Percentiles rank a stretch among this genome's conserved stretches.
These are phyloP conservation scores for Salvia splendens DNA, from an alignment of 257 asterid genomes.

Conservation along the genomic window DNA sequence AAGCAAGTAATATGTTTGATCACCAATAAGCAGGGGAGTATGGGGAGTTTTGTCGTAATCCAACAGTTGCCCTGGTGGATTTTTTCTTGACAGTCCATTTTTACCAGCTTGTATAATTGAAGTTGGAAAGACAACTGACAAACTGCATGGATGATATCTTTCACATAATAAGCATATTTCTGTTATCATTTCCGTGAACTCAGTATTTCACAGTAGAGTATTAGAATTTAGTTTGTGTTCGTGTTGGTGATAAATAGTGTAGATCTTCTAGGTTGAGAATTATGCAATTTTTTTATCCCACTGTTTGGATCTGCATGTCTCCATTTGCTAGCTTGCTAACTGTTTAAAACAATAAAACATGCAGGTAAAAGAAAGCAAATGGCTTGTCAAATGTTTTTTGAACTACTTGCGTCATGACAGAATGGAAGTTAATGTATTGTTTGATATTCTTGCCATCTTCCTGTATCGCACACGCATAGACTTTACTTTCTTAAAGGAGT, in stretches of 20 bases:
- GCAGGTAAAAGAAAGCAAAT: slow-evolving; percentile 99
- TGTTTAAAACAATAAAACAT: slow-evolving; percentile 28
- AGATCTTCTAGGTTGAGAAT: slow-evolving; percentile 12
- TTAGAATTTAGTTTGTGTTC: slow-evolving; percentile 11
- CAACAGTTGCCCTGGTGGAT: neutral
- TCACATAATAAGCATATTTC: neutral
- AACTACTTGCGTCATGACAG: slow-evolving; percentile 89
- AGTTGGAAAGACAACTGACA: neutral
- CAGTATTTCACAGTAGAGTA: neutral
- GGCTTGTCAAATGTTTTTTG: slow-evolving; percentile 98
- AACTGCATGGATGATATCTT: neutral
- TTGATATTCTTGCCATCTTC: slow-evolving; percentile 91
- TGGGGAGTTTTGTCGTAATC: neutral
- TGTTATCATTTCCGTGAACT: neutral
- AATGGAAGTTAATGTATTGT: slow-evolving; percentile 81
- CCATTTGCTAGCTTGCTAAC: slow-evolving; percentile 22
- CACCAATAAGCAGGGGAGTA: neutral
- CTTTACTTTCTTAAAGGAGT: slow-evolving; percentile 97
- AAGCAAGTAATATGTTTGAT: neutral
- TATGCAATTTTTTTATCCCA: neutral
- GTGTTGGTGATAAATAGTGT: slow-evolving; percentile 4
- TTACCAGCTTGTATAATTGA: neutral
- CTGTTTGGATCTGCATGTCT: slow-evolving; percentile 16
- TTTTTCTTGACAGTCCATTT: neutral
- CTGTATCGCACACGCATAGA: slow-evolving; percentile 88